These are phyloP conservation scores for Coleophoma cylindrospora DNA, from an alignment of 2,329 filamentous ascomycete species.

Conservation along the genomic window DNA sequence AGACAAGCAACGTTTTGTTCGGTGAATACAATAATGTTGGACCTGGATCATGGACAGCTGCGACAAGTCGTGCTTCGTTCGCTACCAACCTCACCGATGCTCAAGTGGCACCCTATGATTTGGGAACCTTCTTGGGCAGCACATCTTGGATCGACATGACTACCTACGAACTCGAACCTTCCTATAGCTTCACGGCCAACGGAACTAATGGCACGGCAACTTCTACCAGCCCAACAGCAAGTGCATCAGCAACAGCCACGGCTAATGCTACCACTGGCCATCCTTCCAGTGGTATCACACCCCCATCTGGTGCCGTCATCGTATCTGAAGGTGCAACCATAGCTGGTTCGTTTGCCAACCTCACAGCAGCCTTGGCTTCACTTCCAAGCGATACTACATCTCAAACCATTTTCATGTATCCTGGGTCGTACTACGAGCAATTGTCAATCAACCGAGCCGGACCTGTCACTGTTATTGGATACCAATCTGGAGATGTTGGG, in stretches of 20 bases:
- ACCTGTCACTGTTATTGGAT: constrained; percentile 33
- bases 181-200: constrained; percentile 21
- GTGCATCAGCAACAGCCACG: background rate
- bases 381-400: constrained; percentile 8
- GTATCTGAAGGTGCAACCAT: constrained; percentile 29
- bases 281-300: constrained; percentile 34
- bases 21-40: constrained; percentile 6
- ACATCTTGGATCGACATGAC: constrained; percentile 35
- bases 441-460: constrained; percentile 33
- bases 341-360: constrained; percentile 7
- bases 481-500: constrained; percentile 8
- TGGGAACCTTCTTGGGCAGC: constrained; percentile 31
- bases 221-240: constrained; percentile 13
- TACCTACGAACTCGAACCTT: constrained; percentile 32
- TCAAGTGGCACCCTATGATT: constrained; percentile 29
- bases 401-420: constrained; percentile 46
- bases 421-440: constrained; percentile 47
- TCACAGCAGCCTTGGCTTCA: constrained; percentile 10
- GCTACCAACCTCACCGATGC: constrained; percentile 29
- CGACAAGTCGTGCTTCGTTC: constrained; percentile 27
- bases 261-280: constrained; percentile 28
- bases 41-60: constrained; percentile 16
- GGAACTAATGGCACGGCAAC: constrained; percentile 14
- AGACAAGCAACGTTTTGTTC: constrained; percentile 5
- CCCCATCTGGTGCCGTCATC: constrained; percentile 34